Conservation (phyloP, 495 filamentous ascomycete genomes). For the Corynascus novoguineensis region DNA sequence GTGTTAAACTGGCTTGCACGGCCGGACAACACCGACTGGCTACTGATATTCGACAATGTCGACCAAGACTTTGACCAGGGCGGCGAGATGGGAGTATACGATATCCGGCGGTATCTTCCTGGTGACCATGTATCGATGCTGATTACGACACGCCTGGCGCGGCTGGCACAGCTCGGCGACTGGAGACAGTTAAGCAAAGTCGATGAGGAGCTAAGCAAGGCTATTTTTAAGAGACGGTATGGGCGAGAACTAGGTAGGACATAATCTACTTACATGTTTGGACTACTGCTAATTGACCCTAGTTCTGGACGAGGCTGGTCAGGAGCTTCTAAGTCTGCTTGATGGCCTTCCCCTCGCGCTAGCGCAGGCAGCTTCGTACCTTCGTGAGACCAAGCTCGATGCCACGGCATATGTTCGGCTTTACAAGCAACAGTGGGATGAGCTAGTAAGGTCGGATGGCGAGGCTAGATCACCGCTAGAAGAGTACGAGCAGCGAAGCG, state of each 20-base stretch:
- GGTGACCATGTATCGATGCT: constrained; percentile 38
- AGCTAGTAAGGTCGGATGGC: constrained; percentile 24
- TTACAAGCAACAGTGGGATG: constrained; percentile 39
- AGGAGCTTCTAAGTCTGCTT: constrained; percentile 24
- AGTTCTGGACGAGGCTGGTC: constrained; percentile 13
- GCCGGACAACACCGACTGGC: constrained; percentile 34
- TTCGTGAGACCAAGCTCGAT: constrained; percentile 29
- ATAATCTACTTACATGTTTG: constrained; percentile 1
- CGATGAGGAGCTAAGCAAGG: constrained; percentile 11
- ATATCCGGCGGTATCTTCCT: constrained; percentile 35
- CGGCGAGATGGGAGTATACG: constrained; percentile 25
- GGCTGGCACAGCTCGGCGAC: constrained; percentile 15
- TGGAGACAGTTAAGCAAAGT: constrained; percentile 11
- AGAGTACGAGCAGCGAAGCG: constrained; percentile 20
- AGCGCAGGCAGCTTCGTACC: constrained; percentile 39
- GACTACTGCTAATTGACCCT: constrained; percentile 8
- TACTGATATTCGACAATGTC: constrained; percentile 41
- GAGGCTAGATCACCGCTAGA: constrained; percentile 15
- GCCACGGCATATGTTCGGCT: constrained; percentile 32
- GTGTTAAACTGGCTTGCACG: constrained; percentile 34
- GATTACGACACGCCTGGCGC: constrained; percentile 33
- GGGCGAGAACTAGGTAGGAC: constrained; percentile 12
- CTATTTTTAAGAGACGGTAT: constrained; percentile 15
- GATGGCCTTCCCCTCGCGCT: constrained; percentile 43
- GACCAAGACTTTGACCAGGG: constrained; percentile 29